Evolutionary conservation across 2,329 filamentous ascomycete genomes (phyloP).

Genomic region (Fusarium torulosum): DNA sequence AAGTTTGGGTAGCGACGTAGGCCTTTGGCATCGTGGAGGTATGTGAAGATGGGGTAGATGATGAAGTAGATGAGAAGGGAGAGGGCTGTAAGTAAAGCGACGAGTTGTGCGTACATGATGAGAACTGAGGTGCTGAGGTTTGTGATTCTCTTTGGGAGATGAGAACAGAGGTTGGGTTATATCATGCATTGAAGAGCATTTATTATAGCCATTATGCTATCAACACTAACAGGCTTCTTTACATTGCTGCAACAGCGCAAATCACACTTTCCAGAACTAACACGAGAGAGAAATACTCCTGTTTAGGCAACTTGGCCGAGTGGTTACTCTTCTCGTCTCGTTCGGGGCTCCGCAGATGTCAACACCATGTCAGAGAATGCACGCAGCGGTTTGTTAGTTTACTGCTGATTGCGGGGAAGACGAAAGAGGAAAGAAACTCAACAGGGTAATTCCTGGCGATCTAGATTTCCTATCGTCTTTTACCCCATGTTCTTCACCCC

Average conservation of each 20-base stretch:
- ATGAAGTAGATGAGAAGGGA: constrained; percentile 34
- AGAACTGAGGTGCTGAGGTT: background rate
- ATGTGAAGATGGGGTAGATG: constrained; percentile 31
- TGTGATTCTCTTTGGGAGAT: background rate
- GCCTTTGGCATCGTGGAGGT: constrained; percentile 55
- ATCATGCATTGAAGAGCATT: background rate
- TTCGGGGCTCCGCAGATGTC: background rate
- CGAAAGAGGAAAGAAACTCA: constrained; percentile 7
- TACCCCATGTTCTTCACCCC: constrained; percentile 32
- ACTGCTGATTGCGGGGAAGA: background rate
- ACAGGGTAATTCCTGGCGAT: background rate
- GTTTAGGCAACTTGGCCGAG: constrained; percentile 15
- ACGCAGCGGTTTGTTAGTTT: background rate
- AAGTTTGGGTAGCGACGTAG: constrained; percentile 43
- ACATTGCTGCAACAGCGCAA: background rate
- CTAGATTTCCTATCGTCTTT: constrained; percentile 1
- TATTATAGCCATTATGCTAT: background rate
- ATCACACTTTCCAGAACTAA: constrained; percentile 15
- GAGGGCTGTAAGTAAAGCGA: constrained; percentile 17
- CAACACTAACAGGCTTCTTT: no score
- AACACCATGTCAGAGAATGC: background rate
- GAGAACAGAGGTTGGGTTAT: background rate
- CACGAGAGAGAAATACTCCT: constrained; percentile 2
- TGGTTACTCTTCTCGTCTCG: background rate
- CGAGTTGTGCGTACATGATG: constrained; percentile 41